Evolutionary conservation across 371 early-diverging fungal species (phyloP).

Genomic region (Mucor indicus): DNA sequence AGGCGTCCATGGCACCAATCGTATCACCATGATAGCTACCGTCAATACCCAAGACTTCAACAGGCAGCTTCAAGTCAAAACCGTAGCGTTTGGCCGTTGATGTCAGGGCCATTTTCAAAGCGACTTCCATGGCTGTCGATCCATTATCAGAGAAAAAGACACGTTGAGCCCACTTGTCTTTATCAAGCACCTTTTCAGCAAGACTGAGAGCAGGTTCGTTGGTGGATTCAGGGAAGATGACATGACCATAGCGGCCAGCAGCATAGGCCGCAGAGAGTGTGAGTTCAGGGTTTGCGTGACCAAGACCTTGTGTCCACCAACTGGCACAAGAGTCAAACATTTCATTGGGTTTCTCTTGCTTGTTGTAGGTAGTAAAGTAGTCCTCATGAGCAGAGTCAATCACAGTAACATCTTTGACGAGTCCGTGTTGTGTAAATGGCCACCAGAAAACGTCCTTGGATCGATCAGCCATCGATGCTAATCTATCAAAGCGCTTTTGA

Average conservation of each 20-base stretch:
- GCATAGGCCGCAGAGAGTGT: slow-evolving; percentile 66
- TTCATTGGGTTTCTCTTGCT: slow-evolving; percentile 9
- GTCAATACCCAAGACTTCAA: slow-evolving; percentile 68
- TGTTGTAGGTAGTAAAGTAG: slow-evolving; percentile 52
- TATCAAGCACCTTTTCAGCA: slow-evolving; percentile 64
- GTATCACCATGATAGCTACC: slow-evolving; percentile 88
- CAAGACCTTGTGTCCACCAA: slow-evolving; percentile 88
- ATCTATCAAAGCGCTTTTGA: slow-evolving; percentile 50
- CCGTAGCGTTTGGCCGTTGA: slow-evolving; percentile 42
- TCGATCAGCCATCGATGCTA: slow-evolving; percentile 58
- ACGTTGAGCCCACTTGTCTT: slow-evolving; percentile 67
- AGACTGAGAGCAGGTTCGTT: slow-evolving; percentile 71
- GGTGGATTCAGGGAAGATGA: slow-evolving; percentile 78
- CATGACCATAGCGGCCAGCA: slow-evolving; percentile 80
- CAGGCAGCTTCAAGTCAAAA: slow-evolving; percentile 34
- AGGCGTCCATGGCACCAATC: slow-evolving; percentile 83
- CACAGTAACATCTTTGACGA: slow-evolving; percentile 64
- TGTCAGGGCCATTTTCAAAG: slow-evolving; percentile 77
- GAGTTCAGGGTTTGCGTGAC: slow-evolving; percentile 69
- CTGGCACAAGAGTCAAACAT: slow-evolving; percentile 78
- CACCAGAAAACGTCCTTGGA: slow-evolving; percentile 70
- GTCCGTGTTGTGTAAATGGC: slow-evolving; percentile 82
- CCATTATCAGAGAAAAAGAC: slow-evolving; percentile 87
- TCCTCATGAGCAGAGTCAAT: slow-evolving; percentile 80
- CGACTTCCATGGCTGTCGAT: slow-evolving; percentile 79